Base-by-base conservation (phyloP, 345 rosid species). In the Fremontodendron californicum region DNA sequence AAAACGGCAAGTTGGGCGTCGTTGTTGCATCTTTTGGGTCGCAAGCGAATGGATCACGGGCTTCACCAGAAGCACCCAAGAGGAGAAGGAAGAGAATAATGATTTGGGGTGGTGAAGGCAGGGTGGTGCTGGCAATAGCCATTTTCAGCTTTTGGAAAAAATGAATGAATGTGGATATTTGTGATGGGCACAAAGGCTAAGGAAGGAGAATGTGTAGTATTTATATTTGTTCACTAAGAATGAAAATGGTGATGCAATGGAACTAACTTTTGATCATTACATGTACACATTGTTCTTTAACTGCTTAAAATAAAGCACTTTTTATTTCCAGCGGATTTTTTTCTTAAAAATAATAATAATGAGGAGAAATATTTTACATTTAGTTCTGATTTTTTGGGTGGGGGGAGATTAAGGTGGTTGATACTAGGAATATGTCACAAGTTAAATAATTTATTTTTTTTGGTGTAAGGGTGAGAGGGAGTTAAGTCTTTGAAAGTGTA, bases 11-110 rank as follows among this genome's bases (percentile, higher is more conserved):
- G 40, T 58, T 51, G 2, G 55, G 2, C 29, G 93, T 87, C 70
- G 77, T 64, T 23, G 77, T 64, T 23, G 70, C 82, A 52, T 87
- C 86, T 12, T 77, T 88, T 2, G 90, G 82, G 73, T 87, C 91
- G 66, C 95, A 91, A 43, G 91, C 89, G 71, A 89, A 88, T 18
- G 90, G 85, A 65, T 80, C 91, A 1, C 89, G 78, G 73, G 87
- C 84, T 2, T 67, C 83, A 31, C 52, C 78, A 74, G 70, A 57
- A 63, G 23, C 68, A 78, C 75, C 43, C 60, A 74, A 40, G 27
- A 82, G 45, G 39, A 85, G 51, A 77, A 82, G 40, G 79, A 81
- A 58, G 74, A 85, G 57, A 76, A 82, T 9, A 45, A 39, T n/a
- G 37, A 16, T 9, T 51, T 51, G 57, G 16, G 57, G 57, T 19